phyloP scores from a whole-genome alignment of 164 flowering plant species.

The Malania oleifera region DNA sequence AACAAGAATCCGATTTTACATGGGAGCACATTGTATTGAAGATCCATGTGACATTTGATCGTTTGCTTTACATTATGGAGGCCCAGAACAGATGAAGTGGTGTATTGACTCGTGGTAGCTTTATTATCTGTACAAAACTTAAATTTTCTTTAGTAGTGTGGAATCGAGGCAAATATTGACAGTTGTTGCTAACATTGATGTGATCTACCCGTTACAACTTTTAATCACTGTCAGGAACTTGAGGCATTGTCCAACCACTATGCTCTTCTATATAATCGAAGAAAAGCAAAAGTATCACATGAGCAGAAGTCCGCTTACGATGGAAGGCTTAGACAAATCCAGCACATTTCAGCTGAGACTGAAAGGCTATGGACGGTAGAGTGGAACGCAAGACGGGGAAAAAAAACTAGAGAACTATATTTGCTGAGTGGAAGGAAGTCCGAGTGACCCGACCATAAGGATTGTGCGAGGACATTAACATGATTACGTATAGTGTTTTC shows the following conservation, averaged over 20 bases:
- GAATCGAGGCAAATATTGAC: too few species aligned
- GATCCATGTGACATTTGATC: conserved; percentile 84
- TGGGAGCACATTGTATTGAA: too few species aligned
- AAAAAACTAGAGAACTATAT: conserved; percentile 69
- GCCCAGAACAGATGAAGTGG: conserved; percentile 97
- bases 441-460: too few species aligned
- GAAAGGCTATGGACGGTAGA: conserved; percentile 47
- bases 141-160: conserved; percentile 3
- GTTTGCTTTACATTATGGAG: conserved; percentile 99
- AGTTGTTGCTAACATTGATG: neutral
- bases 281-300: conserved; percentile 68
- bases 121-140: conserved; percentile 11
- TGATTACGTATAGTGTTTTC: too few species aligned
- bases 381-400: conserved; percentile 65
- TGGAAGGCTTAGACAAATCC: conserved; percentile 75
- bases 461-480: too few species aligned
- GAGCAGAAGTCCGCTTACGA: conserved; percentile 80
- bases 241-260: conserved; percentile 92
- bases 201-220: neutral
- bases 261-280: conserved; percentile 71
- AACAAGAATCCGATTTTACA: conserved; percentile 23
- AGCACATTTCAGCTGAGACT: conserved; percentile 60
- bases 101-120: too few species aligned
- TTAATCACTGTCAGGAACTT: conserved; percentile 56
- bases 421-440: conserved; percentile 38